Conservation (phyloP, 805 yeast genomes). For the Saturnispora hagleri region DNA sequence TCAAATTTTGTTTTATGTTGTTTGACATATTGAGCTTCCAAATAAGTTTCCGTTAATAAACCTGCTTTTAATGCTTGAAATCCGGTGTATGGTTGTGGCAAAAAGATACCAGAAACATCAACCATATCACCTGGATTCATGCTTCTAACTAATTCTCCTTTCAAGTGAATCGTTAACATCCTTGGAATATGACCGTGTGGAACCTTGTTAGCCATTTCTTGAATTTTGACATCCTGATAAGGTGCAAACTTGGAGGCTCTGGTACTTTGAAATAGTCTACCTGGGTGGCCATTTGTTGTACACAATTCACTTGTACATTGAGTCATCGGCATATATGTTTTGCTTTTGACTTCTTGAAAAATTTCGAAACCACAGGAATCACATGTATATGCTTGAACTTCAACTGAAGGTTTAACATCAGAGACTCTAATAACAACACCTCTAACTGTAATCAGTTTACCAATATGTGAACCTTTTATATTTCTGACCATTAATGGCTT, state of each 20-base stretch:
- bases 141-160: conserved; percentile 81
- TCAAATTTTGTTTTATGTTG: conserved; percentile 89
- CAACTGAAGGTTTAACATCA: conserved; percentile 88
- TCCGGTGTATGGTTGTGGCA: conserved; percentile 95
- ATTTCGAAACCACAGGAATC: conserved; percentile 95
- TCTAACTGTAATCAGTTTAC: conserved; percentile 79
- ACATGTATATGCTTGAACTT: conserved; percentile 92
- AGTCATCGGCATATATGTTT: conserved; percentile 74
- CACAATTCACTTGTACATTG: conserved; percentile 86
- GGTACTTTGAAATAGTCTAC: conserved; percentile 84
- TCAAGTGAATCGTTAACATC: conserved; percentile 73
- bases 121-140: conserved; percentile 92
- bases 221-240: conserved; percentile 91
- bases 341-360: conserved; percentile 86
- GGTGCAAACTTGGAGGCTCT: conserved; percentile 93
- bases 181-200: conserved; percentile 98
- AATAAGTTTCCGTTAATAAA: conserved; percentile 82
- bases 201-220: conserved; percentile 91
- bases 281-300: conserved; percentile 67
- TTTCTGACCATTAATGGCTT: conserved; percentile 83
- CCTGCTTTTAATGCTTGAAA: conserved; percentile 91
- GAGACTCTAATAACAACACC: conserved; percentile 94
- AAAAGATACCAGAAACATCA: conserved; percentile 82
- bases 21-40: conserved; percentile 76
- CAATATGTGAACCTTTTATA: conserved; percentile 73